Evolutionary conservation across 345 rosid genomes (phyloP), one percentile per base, ranked within the genome.

Genomic region (Aurinia saxatilis): DNA sequence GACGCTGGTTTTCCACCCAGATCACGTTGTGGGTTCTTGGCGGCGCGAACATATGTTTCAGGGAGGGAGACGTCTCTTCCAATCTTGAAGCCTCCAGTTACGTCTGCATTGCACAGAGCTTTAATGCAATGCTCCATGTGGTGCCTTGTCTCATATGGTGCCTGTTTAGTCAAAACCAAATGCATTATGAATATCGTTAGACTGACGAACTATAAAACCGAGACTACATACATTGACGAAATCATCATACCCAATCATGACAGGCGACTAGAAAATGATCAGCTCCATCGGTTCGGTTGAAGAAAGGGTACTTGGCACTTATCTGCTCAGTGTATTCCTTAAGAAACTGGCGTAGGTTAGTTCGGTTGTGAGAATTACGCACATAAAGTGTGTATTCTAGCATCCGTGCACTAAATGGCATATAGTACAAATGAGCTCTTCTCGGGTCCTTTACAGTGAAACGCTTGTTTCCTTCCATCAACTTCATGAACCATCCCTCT

Each of bases 401-500:
- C 97, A 89, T 89, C 45, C 96, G 74, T 0, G 99, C 87, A 78
- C 99, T 87, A 62, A 89, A 93, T 63, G 99, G 99, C 93, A 92
- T 85, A 71, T 92, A 92, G 74, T 82, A 89, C 38, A 92, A 68
- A 73, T 89, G 96, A 54, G 97, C 99, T 41, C 70, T 87, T 71
- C 73, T 78, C 21, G 96, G 95, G 29, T 93, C 90, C 70, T 89
- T 93, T 48, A 85, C 97, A 10, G 76, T 57, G 65, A 76, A 87
- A 50, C 25, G 95, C 67, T 78, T 87, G 62, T 75, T 86, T 57
- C 82, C 85, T 79, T 84, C 90, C 97, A 89, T 81, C 70, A 89
- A 79, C 76, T 89, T 93, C 99, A 93, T 93, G 68, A 93, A 93
- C 99, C 99, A 93, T 50, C 99, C 99, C 38, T 93, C 99, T 2